These are phyloP conservation scores for Prinsepia uniflora DNA, from an alignment of 306 rosid species.

Conservation along the genomic window DNA sequence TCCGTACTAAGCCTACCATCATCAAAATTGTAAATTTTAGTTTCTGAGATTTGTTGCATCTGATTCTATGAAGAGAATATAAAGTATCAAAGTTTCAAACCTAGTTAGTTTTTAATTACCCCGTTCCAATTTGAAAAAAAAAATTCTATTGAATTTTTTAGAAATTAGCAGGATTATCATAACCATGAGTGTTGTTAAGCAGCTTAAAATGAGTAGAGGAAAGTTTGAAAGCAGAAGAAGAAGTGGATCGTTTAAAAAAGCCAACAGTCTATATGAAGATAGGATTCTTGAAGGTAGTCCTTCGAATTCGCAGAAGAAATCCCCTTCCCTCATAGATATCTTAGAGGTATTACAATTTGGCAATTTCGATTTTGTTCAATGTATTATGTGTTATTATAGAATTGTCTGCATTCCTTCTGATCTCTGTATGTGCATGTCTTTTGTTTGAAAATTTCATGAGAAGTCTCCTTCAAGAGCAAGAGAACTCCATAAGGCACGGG, in stretches of 20 bases:
- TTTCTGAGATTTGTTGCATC: neutral
- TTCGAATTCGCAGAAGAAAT: slow-evolving; percentile 40
- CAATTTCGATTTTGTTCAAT: slow-evolving; percentile 6
- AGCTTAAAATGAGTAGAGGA: slow-evolving; percentile 53
- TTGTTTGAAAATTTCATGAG: slow-evolving; percentile 14
- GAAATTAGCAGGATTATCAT: neutral
- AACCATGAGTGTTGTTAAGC: neutral
- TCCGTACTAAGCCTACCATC: neutral
- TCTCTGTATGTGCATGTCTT: neutral
- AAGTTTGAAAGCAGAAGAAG: slow-evolving; percentile 37
- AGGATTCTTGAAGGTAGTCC: slow-evolving; percentile 34
- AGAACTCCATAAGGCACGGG: slow-evolving; percentile 54
- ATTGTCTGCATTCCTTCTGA: slow-evolving; percentile 11
- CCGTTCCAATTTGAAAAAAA: neutral
- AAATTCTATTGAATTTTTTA: neutral
- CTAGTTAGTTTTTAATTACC: neutral
- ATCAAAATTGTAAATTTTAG: neutral
- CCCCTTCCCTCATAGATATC: slow-evolving; percentile 34
- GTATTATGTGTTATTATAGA: neutral
- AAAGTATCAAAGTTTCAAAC: too few species aligned
- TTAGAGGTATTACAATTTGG: slow-evolving; percentile 36
- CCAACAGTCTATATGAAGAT: slow-evolving; percentile 49
- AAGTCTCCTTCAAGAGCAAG: slow-evolving; percentile 49
- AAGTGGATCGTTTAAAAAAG: slow-evolving; percentile 54
- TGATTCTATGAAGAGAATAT: neutral